Percentiles rank a stretch among this genome's conserved stretches.
Conservation (phyloP, 257 asterid genomes). For the Salvia hispanica region DNA sequence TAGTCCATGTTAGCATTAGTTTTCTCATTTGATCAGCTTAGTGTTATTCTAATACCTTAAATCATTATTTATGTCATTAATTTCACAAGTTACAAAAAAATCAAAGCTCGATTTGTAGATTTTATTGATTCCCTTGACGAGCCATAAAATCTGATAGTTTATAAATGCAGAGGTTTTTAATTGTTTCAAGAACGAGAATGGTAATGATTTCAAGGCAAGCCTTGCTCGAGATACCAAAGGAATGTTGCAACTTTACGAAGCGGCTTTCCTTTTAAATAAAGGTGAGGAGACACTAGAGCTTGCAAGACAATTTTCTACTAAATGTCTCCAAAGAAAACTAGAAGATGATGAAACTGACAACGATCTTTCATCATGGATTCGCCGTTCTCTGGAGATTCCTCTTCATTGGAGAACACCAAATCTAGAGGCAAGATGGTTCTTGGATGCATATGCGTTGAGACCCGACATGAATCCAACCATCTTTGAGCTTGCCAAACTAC, state of each 20-base stretch:
- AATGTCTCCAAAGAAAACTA: constrained; percentile 13
- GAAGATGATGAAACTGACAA: not conserved
- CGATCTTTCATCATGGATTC: not conserved
- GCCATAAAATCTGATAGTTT: no score
- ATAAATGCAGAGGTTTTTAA: not conserved
- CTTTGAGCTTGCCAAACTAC: not conserved
- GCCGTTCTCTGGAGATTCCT: not conserved
- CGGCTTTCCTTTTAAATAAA: constrained; percentile 28
- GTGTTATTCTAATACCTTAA: no score
- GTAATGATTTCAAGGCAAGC: not conserved
- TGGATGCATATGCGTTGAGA: not conserved
- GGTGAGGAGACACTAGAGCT: constrained; percentile 32
- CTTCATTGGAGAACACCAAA: not conserved
- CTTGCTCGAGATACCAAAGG: constrained; percentile 25
- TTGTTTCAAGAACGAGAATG: not conserved
- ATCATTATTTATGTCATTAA: no score
- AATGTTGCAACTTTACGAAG: constrained; percentile 35
- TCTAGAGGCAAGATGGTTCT: not conserved
- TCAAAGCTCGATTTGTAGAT: no score
- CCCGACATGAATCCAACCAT: not conserved
- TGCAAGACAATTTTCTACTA: constrained; percentile 25
- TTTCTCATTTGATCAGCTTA: no score
- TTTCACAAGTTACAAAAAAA: no score
- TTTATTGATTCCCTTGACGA: no score
- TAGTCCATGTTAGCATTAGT: no score